Base-by-base conservation (phyloP, 2,329 filamentous ascomycete species). In the Fusarium xyrophilum region DNA sequence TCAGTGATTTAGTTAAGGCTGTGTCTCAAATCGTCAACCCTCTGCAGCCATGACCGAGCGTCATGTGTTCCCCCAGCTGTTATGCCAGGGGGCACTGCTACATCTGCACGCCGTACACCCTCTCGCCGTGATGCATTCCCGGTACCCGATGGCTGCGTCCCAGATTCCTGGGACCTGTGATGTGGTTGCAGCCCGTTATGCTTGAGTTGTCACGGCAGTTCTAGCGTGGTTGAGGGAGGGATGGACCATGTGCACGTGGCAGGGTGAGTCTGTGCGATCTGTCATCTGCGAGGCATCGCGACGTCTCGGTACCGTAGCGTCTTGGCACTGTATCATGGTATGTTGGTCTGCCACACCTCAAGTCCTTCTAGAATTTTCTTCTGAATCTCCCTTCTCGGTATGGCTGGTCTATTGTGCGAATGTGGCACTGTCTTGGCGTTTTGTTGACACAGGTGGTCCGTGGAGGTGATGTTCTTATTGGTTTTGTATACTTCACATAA, bases 1-100 rank as follows among this genome's bases (percentile, higher is more conserved):
- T 54, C 38, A 47, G 25, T 25, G 19, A 60, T 39, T 44, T 66
- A 65, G 30, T 39, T 44, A 62, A 65, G 30, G 28, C 46, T 36
- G 47, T 33, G 40, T 19, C 51, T 65, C 38, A 33, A 51, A 61
- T 7, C 42, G 65, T 13, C 38, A 13, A 27, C 12, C 27, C 10
- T 61, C 51, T 51, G 33, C 54, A 57, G 38, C 39, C 27, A 10
- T 27, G 27, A 27, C 27, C 9, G 27, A 27, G 27, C 14, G 32
- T 9, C 27, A 55, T 33, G 15, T 44, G 39, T 46, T 40, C 25
- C 51, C 27, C 17, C 28, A 13, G 7, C 21, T 27, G 13, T 6
- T 21, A 10, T 10, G 13, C n/a, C 35, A 40, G 35, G 19, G 17
- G 50, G 17, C 5, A 9, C 2, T 33, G 28, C 51, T 23, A 1